A percentile compares a stretch with the other conserved stretches of the same genome.
Evolutionary conservation across 768 basidiomycete species (phyloP).

Genomic region (Boletus fagicola): DNA sequence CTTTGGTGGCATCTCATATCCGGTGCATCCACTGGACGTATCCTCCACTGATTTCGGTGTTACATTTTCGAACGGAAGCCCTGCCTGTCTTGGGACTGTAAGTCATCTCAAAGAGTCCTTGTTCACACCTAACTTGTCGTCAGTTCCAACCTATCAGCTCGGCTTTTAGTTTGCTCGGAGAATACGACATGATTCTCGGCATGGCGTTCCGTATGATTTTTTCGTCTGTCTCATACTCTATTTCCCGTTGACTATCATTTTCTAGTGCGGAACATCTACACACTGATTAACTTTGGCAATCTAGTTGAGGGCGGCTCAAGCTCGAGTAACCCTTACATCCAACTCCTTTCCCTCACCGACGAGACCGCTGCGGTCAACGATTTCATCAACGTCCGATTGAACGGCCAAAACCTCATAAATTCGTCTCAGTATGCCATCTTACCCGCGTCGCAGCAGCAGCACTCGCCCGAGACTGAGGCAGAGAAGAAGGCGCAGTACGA

Average conservation of each 20-base stretch:
- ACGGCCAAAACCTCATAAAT: constrained; percentile 56
- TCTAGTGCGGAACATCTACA: constrained; percentile 76
- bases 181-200: constrained; percentile 81
- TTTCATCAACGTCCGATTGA: constrained; percentile 61
- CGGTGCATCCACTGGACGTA: constrained; percentile 72
- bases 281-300: constrained; percentile 69
- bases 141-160: constrained; percentile 84
- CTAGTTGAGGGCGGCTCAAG: constrained; percentile 53
- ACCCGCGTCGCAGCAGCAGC: constrained; percentile 53
- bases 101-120: constrained; percentile 26
- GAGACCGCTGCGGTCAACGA: constrained; percentile 53
- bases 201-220: constrained; percentile 68
- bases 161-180: constrained; percentile 72
- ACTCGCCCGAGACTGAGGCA: constrained; percentile 59
- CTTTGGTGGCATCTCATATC: constrained; percentile 67
- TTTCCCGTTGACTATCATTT: constrained; percentile 5
- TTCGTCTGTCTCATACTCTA: not conserved
- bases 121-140: constrained; percentile 7
- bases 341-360: constrained; percentile 62
- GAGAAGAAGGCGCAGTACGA: constrained; percentile 69
- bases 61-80: constrained; percentile 43
- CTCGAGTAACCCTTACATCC: constrained; percentile 61
- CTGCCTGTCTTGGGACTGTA: constrained; percentile 68
- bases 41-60: constrained; percentile 56
- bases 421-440: constrained; percentile 58